Evolutionary conservation across 352 stramenopile species (phyloP), one percentile per base, ranked within the genome.

Genomic region (Plasmopara muralis): DNA sequence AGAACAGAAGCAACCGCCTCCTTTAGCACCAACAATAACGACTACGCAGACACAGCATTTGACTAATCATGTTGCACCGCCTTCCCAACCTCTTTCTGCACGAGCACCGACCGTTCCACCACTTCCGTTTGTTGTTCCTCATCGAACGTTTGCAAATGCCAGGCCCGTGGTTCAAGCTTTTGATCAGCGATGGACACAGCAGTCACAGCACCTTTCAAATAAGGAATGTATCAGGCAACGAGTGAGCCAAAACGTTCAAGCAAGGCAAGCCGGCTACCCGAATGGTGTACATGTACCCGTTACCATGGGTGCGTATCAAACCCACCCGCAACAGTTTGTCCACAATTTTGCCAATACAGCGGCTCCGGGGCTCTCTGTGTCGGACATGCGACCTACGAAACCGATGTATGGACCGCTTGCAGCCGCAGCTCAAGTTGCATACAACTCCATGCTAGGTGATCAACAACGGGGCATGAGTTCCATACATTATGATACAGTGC

Each of bases 201-300:
- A 38, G 9, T 55, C 39, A 28, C 50, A 64, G 28, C 34, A 15
- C 10, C 28, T 42, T 12, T 46, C 38, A 33, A 55, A 31, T 16
- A 61, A 45, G 40, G 56, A 59, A 18, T 43, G 57, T 40, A 25
- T 66, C 15, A 37, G 50, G 18, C 57, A 61, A 47, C 37, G 55
- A 47, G 5, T 68, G 31, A 37, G 13, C n/a, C 53, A 70, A 41
- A 57, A 53, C 14, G 33, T n/a, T 38, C 54, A 35, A 18, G 48
- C 50, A 42, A 43, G 52, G 28, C 58, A 64, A 55, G n/a, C 9
- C 18, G 50, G 43, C n/a, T 57, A 62, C 31, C 40, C 48, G 12
- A 46, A 38, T 13, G 49, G 55, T 16, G 44, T 34, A 16, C 55
- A 47, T 43, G 38, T 25, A 4, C 37, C 42, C 29, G 14, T 34